Evolutionary conservation across 2,329 filamentous ascomycete genomes (phyloP).

Genomic region (Diaporthe capsici): DNA sequence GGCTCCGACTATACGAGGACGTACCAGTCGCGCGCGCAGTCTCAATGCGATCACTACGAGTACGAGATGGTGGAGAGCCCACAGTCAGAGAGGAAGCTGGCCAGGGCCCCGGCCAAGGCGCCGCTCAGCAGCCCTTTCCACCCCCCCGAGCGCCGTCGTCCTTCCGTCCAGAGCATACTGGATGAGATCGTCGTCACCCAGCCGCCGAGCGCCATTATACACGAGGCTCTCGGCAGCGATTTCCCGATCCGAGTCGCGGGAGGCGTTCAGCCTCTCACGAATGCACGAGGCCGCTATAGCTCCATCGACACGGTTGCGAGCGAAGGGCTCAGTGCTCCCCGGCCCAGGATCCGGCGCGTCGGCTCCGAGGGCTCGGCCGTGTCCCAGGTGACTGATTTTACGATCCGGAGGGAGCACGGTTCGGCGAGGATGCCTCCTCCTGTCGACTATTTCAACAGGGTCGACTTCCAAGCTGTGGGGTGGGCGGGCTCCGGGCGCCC

Average conservation of each 20-base stretch:
- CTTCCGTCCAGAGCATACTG: slow-evolving; percentile 18
- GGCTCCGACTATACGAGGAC: not conserved
- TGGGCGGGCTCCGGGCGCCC: not conserved
- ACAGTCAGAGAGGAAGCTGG: not conserved
- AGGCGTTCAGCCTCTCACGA: not conserved
- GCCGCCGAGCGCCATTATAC: slow-evolving; percentile 19
- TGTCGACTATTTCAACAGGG: slow-evolving; percentile 6
- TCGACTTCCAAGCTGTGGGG: not conserved
- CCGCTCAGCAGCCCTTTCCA: not conserved
- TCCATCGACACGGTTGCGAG: not conserved
- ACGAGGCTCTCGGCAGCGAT: slow-evolving; percentile 11
- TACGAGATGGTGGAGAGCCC: slow-evolving; percentile 6
- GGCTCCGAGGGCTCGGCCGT: not conserved
- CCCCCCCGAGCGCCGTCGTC: slow-evolving; percentile 17
- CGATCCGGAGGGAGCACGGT: not conserved
- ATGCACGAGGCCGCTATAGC: not conserved
- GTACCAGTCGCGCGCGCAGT: not conserved
- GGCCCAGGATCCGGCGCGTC: not conserved
- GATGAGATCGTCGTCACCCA: slow-evolving; percentile 25
- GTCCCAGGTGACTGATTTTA: not conserved
- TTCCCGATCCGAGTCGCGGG: slow-evolving; percentile 13
- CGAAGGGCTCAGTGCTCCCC: not conserved
- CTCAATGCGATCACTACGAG: not conserved
- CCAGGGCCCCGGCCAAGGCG: not conserved
- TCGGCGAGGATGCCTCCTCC: not conserved